These are phyloP conservation scores for Phytophthora podocarpi DNA, from an alignment of 352 stramenopile genomes.

Conservation along the genomic window DNA sequence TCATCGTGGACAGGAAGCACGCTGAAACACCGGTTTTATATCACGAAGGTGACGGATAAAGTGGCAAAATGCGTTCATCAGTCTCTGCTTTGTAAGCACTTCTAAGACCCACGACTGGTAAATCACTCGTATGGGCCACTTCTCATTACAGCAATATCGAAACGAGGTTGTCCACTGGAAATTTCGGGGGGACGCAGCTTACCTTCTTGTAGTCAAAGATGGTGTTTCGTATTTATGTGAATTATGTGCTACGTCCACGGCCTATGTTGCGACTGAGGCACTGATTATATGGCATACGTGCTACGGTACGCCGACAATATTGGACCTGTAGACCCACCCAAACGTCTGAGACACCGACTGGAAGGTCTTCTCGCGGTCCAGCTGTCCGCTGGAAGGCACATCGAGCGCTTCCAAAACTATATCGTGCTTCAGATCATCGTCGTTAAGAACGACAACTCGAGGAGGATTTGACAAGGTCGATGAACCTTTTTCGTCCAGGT, in stretches of 20 bases:
- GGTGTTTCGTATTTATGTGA: slow-evolving; percentile 3
- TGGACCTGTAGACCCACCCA: too few species aligned
- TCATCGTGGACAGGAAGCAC: slow-evolving; percentile 9
- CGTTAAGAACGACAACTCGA: too few species aligned
- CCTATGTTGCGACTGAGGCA: slow-evolving; percentile 1
- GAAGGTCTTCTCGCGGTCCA: background rate
- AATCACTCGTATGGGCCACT: too few species aligned
- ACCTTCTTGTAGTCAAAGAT: slow-evolving; percentile 26
- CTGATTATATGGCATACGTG: background rate
- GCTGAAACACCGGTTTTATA: slow-evolving; percentile 3
- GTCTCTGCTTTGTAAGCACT: too few species aligned
- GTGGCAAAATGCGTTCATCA: too few species aligned
- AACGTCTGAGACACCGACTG: background rate
- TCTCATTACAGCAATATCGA: too few species aligned
- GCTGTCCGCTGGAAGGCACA: background rate
- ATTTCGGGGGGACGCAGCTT: background rate
- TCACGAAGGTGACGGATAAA: background rate
- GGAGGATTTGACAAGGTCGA: too few species aligned
- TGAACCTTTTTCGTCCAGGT: too few species aligned
- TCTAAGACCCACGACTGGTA: too few species aligned
- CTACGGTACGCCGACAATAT: background rate
- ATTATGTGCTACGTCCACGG: background rate
- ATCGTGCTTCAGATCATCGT: background rate
- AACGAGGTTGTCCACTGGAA: too few species aligned
- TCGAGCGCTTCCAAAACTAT: background rate